Evolutionary conservation across 768 basidiomycete genomes (phyloP).

Genomic region (Melanogaster broomeanus): DNA sequence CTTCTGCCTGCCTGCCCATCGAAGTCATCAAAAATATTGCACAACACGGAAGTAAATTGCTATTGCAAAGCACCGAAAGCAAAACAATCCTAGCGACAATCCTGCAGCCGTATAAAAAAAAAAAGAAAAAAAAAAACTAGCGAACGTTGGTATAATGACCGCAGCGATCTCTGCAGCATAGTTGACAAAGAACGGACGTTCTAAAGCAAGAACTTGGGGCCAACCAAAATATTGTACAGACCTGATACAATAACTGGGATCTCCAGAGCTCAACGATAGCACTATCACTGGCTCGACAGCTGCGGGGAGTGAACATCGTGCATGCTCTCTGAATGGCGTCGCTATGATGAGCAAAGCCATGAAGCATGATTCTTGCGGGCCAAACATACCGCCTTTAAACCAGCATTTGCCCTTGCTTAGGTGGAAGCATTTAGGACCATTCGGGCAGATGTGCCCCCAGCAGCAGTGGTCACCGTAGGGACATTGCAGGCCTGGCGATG

Average conservation of each 20-base stretch:
- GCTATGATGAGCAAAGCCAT: not conserved
- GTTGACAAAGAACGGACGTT: slow-evolving; percentile 20
- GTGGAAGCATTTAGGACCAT: slow-evolving; percentile 69
- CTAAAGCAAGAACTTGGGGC: slow-evolving; percentile 23
- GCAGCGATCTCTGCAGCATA: slow-evolving; percentile 22
- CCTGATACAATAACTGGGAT: not conserved
- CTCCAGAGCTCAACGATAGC: slow-evolving; percentile 5
- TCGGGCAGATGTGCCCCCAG: slow-evolving; percentile 84
- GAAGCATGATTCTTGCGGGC: not conserved
- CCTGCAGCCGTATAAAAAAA: slow-evolving; percentile 22
- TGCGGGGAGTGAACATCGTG: slow-evolving; percentile 28
- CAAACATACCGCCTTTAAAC: slow-evolving; percentile 70
- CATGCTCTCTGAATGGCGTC: slow-evolving; percentile 40
- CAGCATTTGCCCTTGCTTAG: slow-evolving; percentile 81
- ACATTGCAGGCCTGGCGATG: slow-evolving; percentile 58
- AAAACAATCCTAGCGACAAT: slow-evolving; percentile 14
- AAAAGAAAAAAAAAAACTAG: slow-evolving; percentile 30
- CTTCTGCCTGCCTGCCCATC: too few species aligned
- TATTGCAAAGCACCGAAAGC: slow-evolving; percentile 25
- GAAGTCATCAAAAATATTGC: slow-evolving; percentile 9
- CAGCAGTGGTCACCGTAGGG: slow-evolving; percentile 78
- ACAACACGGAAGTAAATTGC: slow-evolving; percentile 17
- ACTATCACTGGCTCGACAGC: slow-evolving; percentile 23
- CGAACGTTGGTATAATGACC: slow-evolving; percentile 26
- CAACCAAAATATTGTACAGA: slow-evolving; percentile 9